A percentile compares a stretch with the other conserved stretches of the same genome.
Conservation (phyloP, 176 grass and related monocot species). For the Oryza meyeriana region DNA sequence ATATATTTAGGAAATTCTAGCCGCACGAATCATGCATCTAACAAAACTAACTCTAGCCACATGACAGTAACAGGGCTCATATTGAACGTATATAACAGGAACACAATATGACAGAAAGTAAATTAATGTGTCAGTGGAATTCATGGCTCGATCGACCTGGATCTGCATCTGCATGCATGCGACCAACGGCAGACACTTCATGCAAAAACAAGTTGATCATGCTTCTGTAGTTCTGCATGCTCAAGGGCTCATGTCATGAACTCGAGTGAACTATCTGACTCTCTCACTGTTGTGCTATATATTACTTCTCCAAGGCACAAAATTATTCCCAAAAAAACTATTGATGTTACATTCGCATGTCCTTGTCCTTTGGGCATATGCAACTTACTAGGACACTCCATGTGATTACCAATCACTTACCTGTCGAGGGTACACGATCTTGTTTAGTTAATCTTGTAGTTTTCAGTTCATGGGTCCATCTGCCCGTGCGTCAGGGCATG, state of each 20-base stretch:
- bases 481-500: neutral
- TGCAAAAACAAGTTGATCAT: neutral
- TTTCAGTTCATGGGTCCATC: neutral
- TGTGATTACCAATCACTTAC: conserved; percentile 4
- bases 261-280: neutral
- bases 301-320: neutral
- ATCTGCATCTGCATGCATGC: conserved; percentile 6
- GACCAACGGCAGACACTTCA: neutral
- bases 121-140: neutral
- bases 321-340: neutral
- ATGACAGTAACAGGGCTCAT: neutral
- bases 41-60: neutral
- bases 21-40: neutral
- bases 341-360: neutral
- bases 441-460: neutral
- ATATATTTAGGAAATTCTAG: neutral
- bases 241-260: neutral
- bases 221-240: neutral
- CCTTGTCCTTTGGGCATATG: neutral
- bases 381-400: neutral
- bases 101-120: neutral
- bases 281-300: neutral
- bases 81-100: neutral
- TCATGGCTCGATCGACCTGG: neutral
- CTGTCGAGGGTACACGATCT: neutral